These are phyloP conservation scores for Boletus rubescentipes DNA, from an alignment of 768 basidiomycete genomes.

Conservation along the genomic window DNA sequence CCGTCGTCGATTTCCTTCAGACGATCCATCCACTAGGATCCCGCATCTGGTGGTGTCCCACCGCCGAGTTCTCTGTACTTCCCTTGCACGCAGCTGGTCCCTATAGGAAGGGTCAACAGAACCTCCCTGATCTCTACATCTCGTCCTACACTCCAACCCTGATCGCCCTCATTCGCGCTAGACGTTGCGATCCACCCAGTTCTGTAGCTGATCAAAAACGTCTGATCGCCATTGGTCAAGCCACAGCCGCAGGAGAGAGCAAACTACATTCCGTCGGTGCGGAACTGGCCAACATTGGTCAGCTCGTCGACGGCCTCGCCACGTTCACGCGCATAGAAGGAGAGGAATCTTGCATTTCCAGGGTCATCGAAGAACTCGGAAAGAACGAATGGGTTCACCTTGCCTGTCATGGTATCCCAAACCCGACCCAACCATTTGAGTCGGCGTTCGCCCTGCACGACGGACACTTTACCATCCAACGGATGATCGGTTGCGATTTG, in stretches of 20 bases:
- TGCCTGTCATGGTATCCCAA: no score
- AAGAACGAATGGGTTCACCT: no score
- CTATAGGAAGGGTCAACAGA: not conserved
- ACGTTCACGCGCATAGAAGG: not conserved
- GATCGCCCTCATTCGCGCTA: not conserved
- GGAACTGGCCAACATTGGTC: not conserved
- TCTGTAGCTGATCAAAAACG: not conserved
- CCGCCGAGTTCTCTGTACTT: no score
- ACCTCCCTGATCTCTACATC: no score
- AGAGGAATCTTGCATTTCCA: not conserved
- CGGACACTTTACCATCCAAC: no score
- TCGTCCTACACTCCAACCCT: no score
- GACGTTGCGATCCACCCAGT: not conserved
- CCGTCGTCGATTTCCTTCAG: not conserved
- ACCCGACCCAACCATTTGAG: no score
- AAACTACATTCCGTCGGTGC: not conserved
- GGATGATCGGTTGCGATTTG: no score
- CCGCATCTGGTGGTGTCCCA: not conserved
- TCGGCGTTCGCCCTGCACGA: no score
- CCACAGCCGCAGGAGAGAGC: not conserved
- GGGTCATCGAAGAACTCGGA: no score
- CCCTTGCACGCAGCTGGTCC: not conserved
- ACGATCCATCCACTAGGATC: not conserved
- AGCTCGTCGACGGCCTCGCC: not conserved
- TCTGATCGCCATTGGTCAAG: not conserved